Evolutionary conservation across 495 filamentous ascomycete genomes (phyloP).

Genomic region (Tuber melanosporum): DNA sequence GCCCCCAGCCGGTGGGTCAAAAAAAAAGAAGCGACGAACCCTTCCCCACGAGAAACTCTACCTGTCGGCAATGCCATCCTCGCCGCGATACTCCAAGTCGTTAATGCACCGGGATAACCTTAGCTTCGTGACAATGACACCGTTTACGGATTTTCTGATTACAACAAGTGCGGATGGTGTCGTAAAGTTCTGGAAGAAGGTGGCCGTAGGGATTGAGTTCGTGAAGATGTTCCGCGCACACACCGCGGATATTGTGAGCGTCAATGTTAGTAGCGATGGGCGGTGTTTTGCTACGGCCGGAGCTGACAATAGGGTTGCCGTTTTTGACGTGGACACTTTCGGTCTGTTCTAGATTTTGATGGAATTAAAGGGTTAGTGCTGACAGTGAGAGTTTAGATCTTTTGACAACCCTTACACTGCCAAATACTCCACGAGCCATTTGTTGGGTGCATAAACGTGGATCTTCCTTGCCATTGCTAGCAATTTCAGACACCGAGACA

Average conservation of each 20-base stretch:
- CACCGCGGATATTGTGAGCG: conserved; percentile 71
- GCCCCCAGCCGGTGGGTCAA: conserved; percentile 56
- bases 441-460: conserved; percentile 93
- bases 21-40: conserved; percentile 64
- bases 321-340: conserved; percentile 95
- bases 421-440: conserved; percentile 66
- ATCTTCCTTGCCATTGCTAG: conserved; percentile 76
- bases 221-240: conserved; percentile 97
- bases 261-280: conserved; percentile 79
- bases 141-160: conserved; percentile 85
- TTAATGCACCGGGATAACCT: conserved; percentile 98
- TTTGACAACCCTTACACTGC: conserved; percentile 67
- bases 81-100: conserved; percentile 83
- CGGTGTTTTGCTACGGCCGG: conserved; percentile 90
- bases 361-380: conserved; percentile 8
- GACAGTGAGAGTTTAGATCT: conserved; percentile 53
- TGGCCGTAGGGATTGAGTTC: conserved; percentile 82
- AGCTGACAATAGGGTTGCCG: conserved; percentile 78
- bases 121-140: conserved; percentile 76
- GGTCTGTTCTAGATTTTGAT: conserved; percentile 45
- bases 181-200: conserved; percentile 99
- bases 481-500: conserved; percentile 75
- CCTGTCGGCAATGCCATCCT: conserved; percentile 77
- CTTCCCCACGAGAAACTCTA: conserved; percentile 85
- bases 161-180: conserved; percentile 87